Conservation (phyloP, 495 filamentous ascomycete genomes). For the Penicillium cataractarum region DNA sequence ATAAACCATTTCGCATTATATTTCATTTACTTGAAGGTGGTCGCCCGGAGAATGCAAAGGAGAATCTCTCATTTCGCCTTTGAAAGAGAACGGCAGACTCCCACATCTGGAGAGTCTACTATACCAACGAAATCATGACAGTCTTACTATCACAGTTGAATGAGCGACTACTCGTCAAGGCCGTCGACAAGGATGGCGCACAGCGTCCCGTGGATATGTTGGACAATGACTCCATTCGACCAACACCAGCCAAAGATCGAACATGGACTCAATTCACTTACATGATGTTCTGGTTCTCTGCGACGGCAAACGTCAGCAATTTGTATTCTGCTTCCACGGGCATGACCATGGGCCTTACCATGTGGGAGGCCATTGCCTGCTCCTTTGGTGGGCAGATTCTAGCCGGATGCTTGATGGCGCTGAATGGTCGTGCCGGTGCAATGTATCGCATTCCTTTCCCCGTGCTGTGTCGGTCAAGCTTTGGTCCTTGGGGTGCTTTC, state of each 20-base stretch:
- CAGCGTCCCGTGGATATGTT: constrained; percentile 21
- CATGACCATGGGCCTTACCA: constrained; percentile 37
- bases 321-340: constrained; percentile 28
- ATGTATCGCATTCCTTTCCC: constrained; percentile 45
- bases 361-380: constrained; percentile 43
- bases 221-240: constrained; percentile 35
- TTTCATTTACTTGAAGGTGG: neutral
- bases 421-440: constrained; percentile 34
- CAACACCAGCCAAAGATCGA: constrained; percentile 35
- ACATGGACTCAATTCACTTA: constrained; percentile 45
- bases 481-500: constrained; percentile 39
- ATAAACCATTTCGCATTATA: neutral
- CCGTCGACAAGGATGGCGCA: constrained; percentile 26
- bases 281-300: constrained; percentile 45
- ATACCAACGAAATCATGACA: neutral
- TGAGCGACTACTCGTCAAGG: constrained; percentile 25
- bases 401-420: constrained; percentile 16
- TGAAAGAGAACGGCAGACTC: neutral
- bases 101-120: neutral
- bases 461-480: constrained; percentile 40
- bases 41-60: neutral
- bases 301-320: constrained; percentile 44
- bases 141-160: constrained; percentile 11
- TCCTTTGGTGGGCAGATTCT: constrained; percentile 34
- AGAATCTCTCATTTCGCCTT: neutral